Conservation (phyloP, 768 basidiomycete species). For the Psilocybe azurescens region DNA sequence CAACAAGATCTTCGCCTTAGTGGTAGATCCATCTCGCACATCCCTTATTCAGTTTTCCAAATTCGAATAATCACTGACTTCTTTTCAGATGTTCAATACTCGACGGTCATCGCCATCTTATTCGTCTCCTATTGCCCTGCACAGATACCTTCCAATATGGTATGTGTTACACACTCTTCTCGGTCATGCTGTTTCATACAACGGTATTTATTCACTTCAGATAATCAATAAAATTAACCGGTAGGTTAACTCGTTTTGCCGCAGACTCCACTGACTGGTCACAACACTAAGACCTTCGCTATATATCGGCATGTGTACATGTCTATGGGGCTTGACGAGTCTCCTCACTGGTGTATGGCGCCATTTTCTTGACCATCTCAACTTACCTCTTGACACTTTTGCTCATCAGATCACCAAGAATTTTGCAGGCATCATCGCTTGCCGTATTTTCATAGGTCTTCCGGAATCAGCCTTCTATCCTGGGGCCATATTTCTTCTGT, state of each 20-base stretch:
- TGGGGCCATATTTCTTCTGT: constrained; percentile 51
- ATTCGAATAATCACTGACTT: not conserved
- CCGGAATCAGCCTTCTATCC: constrained; percentile 75
- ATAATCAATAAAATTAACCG: constrained; percentile 59
- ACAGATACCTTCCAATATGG: constrained; percentile 74
- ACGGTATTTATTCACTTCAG: constrained; percentile 30
- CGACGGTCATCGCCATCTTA: constrained; percentile 29
- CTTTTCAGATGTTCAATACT: constrained; percentile 33
- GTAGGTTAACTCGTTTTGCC: constrained; percentile 30
- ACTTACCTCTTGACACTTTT: not conserved
- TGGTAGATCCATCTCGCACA: constrained; percentile 30
- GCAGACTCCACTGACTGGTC: not conserved
- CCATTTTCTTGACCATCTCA: not conserved
- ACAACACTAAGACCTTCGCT: constrained; percentile 53
- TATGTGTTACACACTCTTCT: constrained; percentile 19
- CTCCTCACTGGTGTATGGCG: constrained; percentile 62
- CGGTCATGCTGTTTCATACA: not conserved
- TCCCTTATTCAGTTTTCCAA: not conserved
- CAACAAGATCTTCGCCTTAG: constrained; percentile 52
- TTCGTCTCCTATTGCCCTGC: constrained; percentile 63
- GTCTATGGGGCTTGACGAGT: constrained; percentile 68
- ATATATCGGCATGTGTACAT: constrained; percentile 65
- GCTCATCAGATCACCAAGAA: constrained; percentile 49
- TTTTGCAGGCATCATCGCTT: constrained; percentile 58
- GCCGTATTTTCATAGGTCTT: constrained; percentile 66